phyloP scores from a whole-genome alignment of 179 eudicot species.

The Gypsophila paniculata region DNA sequence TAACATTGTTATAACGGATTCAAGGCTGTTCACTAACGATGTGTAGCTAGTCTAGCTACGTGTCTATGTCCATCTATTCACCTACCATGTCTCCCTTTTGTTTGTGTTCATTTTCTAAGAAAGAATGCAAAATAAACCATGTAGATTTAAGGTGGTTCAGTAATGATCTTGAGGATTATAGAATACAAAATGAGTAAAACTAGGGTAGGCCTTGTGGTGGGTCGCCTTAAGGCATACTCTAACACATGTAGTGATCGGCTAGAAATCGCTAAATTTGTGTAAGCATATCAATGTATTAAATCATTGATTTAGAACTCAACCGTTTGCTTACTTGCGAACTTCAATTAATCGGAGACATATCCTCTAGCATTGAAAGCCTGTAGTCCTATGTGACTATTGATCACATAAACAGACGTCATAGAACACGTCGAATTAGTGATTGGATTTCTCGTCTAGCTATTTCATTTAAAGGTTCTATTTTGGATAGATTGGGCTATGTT shows the following conservation, averaged over 20 bases:
- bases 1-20: no score
- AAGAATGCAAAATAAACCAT: no score
- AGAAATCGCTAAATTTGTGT: background rate
- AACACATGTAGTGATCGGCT: background rate
- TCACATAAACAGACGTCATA: background rate
- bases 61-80: no score
- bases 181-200: no score
- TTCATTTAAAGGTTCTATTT: background rate
- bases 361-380: background rate
- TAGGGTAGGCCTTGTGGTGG: no score
- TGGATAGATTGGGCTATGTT: background rate
- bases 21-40: no score
- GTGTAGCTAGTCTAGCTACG: no score
- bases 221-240: no score
- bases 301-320: background rate
- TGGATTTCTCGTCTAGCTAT: background rate
- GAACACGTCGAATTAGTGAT: background rate
- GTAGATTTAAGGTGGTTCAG: no score
- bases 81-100: background rate
- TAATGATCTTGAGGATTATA: no score
- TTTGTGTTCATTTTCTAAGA: background rate
- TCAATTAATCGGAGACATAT: background rate
- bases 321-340: background rate
- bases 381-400: background rate
- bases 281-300: background rate